Evolutionary conservation across 768 basidiomycete genomes (phyloP).

Genomic region (Lentinula guzmanii): DNA sequence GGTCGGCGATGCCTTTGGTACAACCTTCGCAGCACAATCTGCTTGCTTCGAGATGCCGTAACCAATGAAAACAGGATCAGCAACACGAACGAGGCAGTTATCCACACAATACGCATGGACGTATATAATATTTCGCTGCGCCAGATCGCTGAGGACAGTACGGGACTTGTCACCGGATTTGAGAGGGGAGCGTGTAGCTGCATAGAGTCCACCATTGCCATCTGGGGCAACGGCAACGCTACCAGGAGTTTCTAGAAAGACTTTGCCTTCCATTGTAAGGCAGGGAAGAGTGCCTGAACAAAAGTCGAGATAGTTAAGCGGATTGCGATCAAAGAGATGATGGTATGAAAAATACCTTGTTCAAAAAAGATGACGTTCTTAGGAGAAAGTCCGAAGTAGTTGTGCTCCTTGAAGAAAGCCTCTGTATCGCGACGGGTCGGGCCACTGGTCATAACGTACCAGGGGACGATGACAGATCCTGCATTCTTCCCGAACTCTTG

Average conservation of each 20-base stretch:
- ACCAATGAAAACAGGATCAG: conserved; percentile 95
- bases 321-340: background rate
- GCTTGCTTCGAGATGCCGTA: conserved; percentile 86
- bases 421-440: conserved; percentile 88
- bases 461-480: conserved; percentile 73
- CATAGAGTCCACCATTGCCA: conserved; percentile 96
- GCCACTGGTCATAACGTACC: conserved; percentile 99
- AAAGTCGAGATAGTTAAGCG: background rate
- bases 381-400: conserved; percentile 75
- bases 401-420: conserved; percentile 70
- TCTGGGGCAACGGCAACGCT: conserved; percentile 93
- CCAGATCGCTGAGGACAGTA: conserved; percentile 83
- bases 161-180: conserved; percentile 48
- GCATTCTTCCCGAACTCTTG: conserved; percentile 40
- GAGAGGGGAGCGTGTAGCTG: conserved; percentile 79
- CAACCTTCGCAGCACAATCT: conserved; percentile 94
- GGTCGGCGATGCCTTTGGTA: conserved; percentile 78
- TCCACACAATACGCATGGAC: conserved; percentile 97
- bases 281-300: conserved; percentile 87
- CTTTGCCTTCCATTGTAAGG: conserved; percentile 89
- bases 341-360: conserved; percentile 59
- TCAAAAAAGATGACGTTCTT: conserved; percentile 91
- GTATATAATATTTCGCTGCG: conserved; percentile 70
- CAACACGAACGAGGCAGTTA: conserved; percentile 96
- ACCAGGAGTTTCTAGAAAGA: conserved; percentile 75